Percentiles rank a stretch among this genome's conserved stretches.
Conservation (phyloP, 495 filamentous ascomycete genomes). For the Paragyromitra xinjiangensis region DNA sequence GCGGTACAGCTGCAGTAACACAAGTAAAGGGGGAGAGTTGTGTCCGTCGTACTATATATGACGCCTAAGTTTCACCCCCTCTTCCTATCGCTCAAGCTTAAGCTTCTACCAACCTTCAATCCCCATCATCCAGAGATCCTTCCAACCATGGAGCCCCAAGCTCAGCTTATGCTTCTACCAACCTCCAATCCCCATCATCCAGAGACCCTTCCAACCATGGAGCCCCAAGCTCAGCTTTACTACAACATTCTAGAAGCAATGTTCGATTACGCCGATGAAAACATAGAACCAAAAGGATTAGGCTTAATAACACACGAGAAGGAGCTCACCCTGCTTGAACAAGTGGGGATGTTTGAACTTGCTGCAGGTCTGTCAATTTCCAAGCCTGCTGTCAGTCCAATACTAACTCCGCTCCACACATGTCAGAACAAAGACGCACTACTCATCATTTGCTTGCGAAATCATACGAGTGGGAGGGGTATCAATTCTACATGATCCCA, state of each 20-base stretch:
- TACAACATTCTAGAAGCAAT: constrained; percentile 28
- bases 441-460: not conserved
- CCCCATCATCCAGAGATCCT: not conserved
- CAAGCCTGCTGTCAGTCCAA: not conserved
- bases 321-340: not conserved
- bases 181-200: not conserved
- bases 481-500: constrained; percentile 12
- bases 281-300: constrained; percentile 23
- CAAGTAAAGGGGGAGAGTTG: not conserved
- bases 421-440: not conserved
- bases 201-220: not conserved
- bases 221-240: constrained; percentile 8
- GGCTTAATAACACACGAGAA: constrained; percentile 19
- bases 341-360: not conserved
- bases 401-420: not conserved
- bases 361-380: not conserved
- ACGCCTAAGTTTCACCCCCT: not conserved
- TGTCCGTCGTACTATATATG: not conserved
- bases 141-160: constrained; percentile 11
- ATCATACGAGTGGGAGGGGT: constrained; percentile 7
- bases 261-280: constrained; percentile 25
- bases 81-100: not conserved
- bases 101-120: not conserved
- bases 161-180: not conserved
- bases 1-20: not conserved